Base-by-base conservation (phyloP, 2,329 filamentous ascomycete genomes). In the Fusarium sp. region DNA sequence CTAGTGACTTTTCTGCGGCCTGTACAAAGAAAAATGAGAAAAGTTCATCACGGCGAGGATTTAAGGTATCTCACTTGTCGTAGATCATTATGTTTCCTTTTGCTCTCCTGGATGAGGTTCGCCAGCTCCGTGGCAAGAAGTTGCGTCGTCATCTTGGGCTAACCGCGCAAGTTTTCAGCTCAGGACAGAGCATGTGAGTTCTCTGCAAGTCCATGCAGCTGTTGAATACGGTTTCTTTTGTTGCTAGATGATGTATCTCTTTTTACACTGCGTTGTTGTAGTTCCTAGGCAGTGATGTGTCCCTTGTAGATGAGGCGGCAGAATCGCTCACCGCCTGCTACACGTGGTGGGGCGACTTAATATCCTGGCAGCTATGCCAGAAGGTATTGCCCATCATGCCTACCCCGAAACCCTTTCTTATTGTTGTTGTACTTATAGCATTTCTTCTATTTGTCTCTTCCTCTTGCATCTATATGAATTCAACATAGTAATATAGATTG, bases 81-180 rank as follows among this genome's bases (percentile, higher is more conserved):
- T 49, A 99, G 83, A 72, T 98, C 95, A 69, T 90, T 87, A 77
- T 97, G 90, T 79, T 96, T 98, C 72, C 94, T 87, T 79, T 96
- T 98, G 75, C 93, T 95, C 81, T 99, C 95, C 77, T 96, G 92
- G 71, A 97, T 90, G 75, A 97, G 87, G 79, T 92, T 96, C 73
- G 90, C 87, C 76, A 97, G 86, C 85, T 97, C 93, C 56, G 91
- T 89, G 73, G 89, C 88, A 72, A 97, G 85, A 73, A 97, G 88
- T 85, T 96, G 92, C 72, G 92, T 90, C 77, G 93, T 96, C 93
- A 97, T 97, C 72, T 80, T 88, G 76, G 64, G 64, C 68, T 58
- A 56, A 48, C 51, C 56, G 43, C 65, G 53, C 53, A 36, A 55
- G 44, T 42, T 59, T 57, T 53, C 53, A 46, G 68, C 71, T 70